A percentile compares a stretch with the other conserved stretches of the same genome.
Evolutionary conservation across 176 grass and related monocot species (phyloP).

Genomic region (Canna indica): DNA sequence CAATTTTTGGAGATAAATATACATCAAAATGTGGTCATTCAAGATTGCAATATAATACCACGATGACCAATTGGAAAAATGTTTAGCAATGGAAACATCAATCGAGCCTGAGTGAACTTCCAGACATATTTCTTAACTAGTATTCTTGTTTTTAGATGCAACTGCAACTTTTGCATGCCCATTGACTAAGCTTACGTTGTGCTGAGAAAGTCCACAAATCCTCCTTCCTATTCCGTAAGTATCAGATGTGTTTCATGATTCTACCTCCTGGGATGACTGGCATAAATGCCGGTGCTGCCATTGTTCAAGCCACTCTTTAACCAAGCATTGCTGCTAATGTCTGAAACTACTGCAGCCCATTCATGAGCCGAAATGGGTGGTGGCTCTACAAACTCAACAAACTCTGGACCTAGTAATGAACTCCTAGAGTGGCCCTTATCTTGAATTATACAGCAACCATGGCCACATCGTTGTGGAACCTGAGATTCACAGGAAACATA

Average conservation of each 20-base stretch:
- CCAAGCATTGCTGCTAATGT: conserved; percentile 98
- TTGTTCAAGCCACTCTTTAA: conserved; percentile 68
- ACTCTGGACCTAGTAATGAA: conserved; percentile 82
- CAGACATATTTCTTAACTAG: not conserved
- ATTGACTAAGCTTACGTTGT: too few species aligned
- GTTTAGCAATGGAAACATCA: not conserved
- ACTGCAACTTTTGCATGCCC: not conserved
- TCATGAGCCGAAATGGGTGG: conserved; percentile 49
- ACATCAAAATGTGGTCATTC: not conserved
- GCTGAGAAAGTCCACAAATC: not conserved
- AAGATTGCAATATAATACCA: too few species aligned
- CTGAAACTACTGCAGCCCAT: conserved; percentile 60
- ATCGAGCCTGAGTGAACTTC: not conserved
- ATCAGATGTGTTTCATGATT: not conserved
- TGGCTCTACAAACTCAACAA: conserved; percentile 69
- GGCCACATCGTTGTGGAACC: conserved; percentile 70
- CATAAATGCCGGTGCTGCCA: conserved; percentile 22
- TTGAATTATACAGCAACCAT: conserved; percentile 50
- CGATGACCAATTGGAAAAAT: not conserved
- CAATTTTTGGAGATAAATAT: not conserved
- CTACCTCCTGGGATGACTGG: not conserved
- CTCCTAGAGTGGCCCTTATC: conserved; percentile 13
- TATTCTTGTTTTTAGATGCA: not conserved
- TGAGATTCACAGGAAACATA: conserved; percentile 32
- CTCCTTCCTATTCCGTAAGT: not conserved